Conservation (phyloP, 1,284 basidiomycete genomes). For the Stygiomarasmius scandens region DNA sequence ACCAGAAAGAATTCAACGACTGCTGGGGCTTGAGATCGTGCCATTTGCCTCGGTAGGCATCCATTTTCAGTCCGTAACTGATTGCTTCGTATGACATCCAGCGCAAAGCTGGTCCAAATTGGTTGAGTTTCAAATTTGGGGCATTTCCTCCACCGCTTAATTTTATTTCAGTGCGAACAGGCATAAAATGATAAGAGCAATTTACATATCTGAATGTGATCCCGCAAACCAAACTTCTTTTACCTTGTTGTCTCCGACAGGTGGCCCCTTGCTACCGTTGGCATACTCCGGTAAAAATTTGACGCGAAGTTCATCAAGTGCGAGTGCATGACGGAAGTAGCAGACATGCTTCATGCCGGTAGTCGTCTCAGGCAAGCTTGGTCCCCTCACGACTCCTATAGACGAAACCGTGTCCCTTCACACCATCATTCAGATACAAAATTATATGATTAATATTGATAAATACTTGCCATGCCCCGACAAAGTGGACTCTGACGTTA, state of each 20-base stretch:
- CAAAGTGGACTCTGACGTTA: constrained; percentile 37
- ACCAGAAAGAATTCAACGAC: neutral
- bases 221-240: too few relatives aligned
- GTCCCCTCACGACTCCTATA: too few relatives aligned
- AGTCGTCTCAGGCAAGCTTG: too few relatives aligned
- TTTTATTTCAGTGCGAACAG: neutral
- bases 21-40: neutral
- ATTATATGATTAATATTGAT: too few relatives aligned
- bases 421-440: too few relatives aligned
- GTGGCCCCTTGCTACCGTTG: neutral
- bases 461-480: constrained; percentile 44
- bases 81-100: neutral
- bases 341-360: constrained; percentile 15
- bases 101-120: neutral
- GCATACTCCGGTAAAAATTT: constrained; percentile 19
- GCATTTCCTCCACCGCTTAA: constrained; percentile 6
- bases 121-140: neutral
- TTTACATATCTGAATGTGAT: constrained; percentile 26
- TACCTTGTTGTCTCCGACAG: too few relatives aligned
- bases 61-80: neutral
- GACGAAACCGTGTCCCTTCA: too few relatives aligned
- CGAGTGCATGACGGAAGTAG: constrained; percentile 26
- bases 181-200: neutral
- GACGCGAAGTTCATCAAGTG: constrained; percentile 23
- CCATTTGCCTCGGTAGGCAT: neutral